Evolutionary conservation across 2,329 filamentous ascomycete species (phyloP), one percentile per base, ranked within the genome.

Genomic region (Hypoxylon rubiginosum): DNA sequence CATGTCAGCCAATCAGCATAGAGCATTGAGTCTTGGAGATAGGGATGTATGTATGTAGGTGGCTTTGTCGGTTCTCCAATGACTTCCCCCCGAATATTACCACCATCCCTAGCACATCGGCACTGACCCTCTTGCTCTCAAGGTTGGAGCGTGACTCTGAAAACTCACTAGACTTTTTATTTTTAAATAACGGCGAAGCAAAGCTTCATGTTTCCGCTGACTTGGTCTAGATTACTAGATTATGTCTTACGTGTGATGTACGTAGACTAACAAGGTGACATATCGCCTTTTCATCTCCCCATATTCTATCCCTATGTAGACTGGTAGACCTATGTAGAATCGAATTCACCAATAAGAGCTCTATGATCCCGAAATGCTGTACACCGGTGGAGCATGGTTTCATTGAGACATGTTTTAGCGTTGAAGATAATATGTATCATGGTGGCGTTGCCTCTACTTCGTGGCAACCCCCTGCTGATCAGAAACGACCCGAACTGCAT

Each of bases 361-460:
- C n/a, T 43, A 10, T 43, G 15, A 19, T 43, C n/a, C 39, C 6
- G 2, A 43, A 43, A 9, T 7, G 39, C n/a, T 43, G 39, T 43
- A 43, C 39, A 9, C 6, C 39, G 39, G 39, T 19, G 39, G 39
- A 10, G 15, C 39, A 43, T 9, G 34, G 39, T 43, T 19, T 43
- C 39, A 43, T 43, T n/a, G n/a, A 19, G 39, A n/a, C n/a, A 43
- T 19, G 39, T n/a, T n/a, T 19, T 43, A 43, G 39, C 39, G 39
- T 19, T 43, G 39, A 43, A 43, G 39, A 43, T 6, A 19, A 43
- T 19, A 19, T 43, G 39, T 19, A 19, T 17, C 39, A 43, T 9
- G 36, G 13, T 6, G 13, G 36, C 36, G n/a, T 39, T 17, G 4
- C n/a, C n/a, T 43, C 6, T 43, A 43, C 39, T n/a, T 19, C 39